Evolutionary conservation across 129 eudicot species (phyloP).

Genomic region (Escallonia herrerae): DNA sequence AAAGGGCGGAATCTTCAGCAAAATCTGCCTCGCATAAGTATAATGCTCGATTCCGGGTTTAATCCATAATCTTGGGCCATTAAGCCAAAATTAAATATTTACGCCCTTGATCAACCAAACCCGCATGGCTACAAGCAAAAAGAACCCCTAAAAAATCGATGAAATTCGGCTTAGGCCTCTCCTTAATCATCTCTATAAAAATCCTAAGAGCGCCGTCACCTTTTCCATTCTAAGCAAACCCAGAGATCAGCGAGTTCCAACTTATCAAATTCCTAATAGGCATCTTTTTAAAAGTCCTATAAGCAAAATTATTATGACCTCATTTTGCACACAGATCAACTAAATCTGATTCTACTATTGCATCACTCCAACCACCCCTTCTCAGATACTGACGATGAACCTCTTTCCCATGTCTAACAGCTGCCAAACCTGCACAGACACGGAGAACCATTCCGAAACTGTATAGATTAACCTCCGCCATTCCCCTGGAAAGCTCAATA

Average conservation of each 20-base stretch:
- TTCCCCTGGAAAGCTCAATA: too few relatives aligned
- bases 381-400: conserved; percentile 67
- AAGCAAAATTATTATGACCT: conserved; percentile 66
- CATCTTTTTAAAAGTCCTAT: conserved; percentile 45
- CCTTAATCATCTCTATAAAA: conserved; percentile 50
- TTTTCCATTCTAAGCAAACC: conserved; percentile 77
- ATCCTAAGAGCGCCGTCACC: conserved; percentile 52
- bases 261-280: conserved; percentile 45
- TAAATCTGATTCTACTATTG: conserved; percentile 80
- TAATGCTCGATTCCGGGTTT: conserved; percentile 53
- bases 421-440: too few relatives aligned
- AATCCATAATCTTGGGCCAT: conserved; percentile 45
- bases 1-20: conserved; percentile 44
- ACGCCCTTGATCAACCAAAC: conserved; percentile 65
- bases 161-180: conserved; percentile 46
- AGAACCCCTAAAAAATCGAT: conserved; percentile 65
- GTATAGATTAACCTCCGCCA: too few relatives aligned
- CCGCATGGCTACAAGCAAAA: conserved; percentile 78
- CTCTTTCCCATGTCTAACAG: too few relatives aligned
- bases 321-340: conserved; percentile 82
- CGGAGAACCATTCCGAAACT: too few relatives aligned
- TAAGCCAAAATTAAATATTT: conserved; percentile 31
- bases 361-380: conserved; percentile 43
- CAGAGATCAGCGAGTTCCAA: conserved; percentile 77
- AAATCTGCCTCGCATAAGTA: conserved; percentile 38